A percentile compares a stretch with the other conserved stretches of the same genome.
phyloP scores from a whole-genome alignment of 2,329 filamentous ascomycete species.

The Cercospora zeae-maydis region DNA sequence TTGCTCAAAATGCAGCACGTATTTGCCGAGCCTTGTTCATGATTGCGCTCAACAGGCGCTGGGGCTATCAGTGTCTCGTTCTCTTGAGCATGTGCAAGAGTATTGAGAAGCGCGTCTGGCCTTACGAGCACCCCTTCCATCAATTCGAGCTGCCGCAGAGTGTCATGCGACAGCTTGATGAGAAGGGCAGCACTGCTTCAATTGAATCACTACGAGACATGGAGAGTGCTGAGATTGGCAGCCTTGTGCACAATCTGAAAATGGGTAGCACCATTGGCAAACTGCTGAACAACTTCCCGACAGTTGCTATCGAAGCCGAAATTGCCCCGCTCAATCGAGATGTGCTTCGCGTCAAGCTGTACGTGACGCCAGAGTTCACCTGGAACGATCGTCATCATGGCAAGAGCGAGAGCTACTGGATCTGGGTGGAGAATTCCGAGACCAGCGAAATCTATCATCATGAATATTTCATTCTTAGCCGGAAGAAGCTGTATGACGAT shows the following conservation, averaged over 20 bases:
- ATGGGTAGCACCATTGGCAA: constrained; percentile 80
- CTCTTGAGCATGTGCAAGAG: constrained; percentile 90
- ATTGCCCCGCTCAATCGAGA: constrained; percentile 94
- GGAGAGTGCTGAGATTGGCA: constrained; percentile 85
- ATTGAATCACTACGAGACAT: constrained; percentile 88
- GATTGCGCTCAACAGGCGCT: constrained; percentile 90
- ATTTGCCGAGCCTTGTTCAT: constrained; percentile 95
- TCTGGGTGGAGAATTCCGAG: constrained; percentile 98
- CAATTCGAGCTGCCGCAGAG: constrained; percentile 89
- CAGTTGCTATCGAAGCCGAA: constrained; percentile 82
- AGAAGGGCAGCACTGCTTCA: constrained; percentile 67
- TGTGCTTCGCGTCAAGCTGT: constrained; percentile 85
- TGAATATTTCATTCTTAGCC: constrained; percentile 89
- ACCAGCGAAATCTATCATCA: constrained; percentile 97
- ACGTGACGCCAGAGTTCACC: constrained; percentile 79
- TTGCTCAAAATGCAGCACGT: constrained; percentile 90
- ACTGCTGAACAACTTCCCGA: constrained; percentile 87
- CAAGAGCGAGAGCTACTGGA: constrained; percentile 92
- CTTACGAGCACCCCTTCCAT: constrained; percentile 88
- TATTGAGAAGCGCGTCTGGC: constrained; percentile 94
- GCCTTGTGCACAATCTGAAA: constrained; percentile 82
- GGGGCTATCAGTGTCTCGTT: constrained; percentile 93
- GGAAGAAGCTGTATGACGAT: constrained; percentile 88
- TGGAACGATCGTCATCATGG: constrained; percentile 96
- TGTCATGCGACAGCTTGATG: constrained; percentile 77